Conservation (phyloP, 257 asterid genomes). For the Solanum neorickii region DNA sequence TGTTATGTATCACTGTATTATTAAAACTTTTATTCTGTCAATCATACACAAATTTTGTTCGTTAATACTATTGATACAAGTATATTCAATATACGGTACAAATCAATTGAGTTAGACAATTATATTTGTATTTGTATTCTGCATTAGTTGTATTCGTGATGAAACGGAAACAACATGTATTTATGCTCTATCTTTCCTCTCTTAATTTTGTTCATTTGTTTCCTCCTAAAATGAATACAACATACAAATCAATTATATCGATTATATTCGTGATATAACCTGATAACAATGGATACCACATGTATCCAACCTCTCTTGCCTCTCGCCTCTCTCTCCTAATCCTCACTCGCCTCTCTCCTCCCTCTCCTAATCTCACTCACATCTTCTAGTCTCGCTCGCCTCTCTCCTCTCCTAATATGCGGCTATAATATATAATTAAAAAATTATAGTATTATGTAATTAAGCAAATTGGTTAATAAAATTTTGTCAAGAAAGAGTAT, state of each 20-base stretch:
- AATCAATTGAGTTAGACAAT: too few relatives aligned
- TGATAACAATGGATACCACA: background rate
- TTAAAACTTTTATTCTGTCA: too few relatives aligned
- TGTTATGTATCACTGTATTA: too few relatives aligned
- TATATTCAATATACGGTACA: too few relatives aligned
- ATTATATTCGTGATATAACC: background rate
- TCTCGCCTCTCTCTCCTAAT: too few relatives aligned
- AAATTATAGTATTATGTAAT: background rate
- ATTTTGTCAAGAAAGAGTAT: background rate
- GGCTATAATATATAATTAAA: too few relatives aligned
- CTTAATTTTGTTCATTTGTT: background rate
- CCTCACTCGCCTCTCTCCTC: background rate
- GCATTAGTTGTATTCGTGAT: background rate
- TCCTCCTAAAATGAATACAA: background rate
- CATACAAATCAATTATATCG: background rate
- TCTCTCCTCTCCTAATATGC: background rate
- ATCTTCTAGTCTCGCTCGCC: background rate
- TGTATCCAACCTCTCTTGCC: too few relatives aligned
- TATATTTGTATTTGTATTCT: too few relatives aligned
- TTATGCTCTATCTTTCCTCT: background rate
- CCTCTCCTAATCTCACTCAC: too few relatives aligned
- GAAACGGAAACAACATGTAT: background rate
- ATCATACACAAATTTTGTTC: too few relatives aligned
- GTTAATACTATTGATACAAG: too few relatives aligned
- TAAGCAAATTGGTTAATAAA: background rate